Percentiles rank a stretch among this genome's conserved stretches.
Evolutionary conservation across 305 asterid species (phyloP).

Genomic region (Rubia balearica): DNA sequence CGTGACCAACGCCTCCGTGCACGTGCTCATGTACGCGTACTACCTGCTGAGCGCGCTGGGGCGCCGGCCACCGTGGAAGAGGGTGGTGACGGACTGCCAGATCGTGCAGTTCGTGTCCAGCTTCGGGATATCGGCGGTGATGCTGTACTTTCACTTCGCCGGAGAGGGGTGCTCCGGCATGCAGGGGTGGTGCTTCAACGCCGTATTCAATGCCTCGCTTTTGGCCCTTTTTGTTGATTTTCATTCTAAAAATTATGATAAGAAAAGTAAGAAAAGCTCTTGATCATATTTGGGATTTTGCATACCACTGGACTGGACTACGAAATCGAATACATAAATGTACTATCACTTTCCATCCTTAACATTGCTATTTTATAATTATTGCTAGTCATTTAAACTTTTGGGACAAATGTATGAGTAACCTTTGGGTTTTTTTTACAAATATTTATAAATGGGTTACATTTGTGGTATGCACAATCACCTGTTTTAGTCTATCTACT

Average conservation of each 20-base stretch:
- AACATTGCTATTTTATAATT: no score
- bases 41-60: constrained; percentile 61
- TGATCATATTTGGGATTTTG: constrained; percentile 15
- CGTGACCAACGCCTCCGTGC: constrained; percentile 77
- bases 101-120: constrained; percentile 75
- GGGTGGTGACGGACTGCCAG: constrained; percentile 70
- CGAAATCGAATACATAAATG: neutral
- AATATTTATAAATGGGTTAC: no score
- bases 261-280: constrained; percentile 29
- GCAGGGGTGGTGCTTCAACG: constrained; percentile 82
- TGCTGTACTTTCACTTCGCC: constrained; percentile 52
- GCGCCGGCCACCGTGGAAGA: constrained; percentile 73
- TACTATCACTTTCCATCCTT: neutral
- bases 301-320: neutral
- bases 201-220: constrained; percentile 67
- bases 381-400: no score
- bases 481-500: no score
- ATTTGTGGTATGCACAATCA: no score
- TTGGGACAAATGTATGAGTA: no score
- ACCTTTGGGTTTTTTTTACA: no score
- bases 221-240: constrained; percentile 59
- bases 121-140: constrained; percentile 60
- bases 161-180: constrained; percentile 87
- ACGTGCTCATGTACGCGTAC: constrained; percentile 84
- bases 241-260: constrained; percentile 59